A percentile compares a stretch with the other conserved stretches of the same genome.
These are phyloP conservation scores for Boechera stricta DNA, from an alignment of 345 rosid species.

Conservation along the genomic window DNA sequence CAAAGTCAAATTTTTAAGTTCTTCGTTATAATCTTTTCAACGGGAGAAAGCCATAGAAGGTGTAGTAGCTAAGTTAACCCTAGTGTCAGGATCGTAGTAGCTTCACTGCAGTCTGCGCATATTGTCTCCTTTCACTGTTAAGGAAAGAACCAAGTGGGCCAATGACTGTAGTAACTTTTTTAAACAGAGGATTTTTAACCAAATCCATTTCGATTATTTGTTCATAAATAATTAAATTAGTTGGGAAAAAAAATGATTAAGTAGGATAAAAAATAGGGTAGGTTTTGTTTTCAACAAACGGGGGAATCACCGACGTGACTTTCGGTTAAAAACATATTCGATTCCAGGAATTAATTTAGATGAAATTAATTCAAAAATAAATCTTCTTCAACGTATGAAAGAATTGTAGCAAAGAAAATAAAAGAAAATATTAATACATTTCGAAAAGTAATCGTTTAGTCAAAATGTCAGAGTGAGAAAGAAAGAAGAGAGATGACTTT, in stretches of 20 bases:
- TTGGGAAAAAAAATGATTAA: slow-evolving; percentile 4
- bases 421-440: not conserved
- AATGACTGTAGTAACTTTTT: slow-evolving; percentile 28
- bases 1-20: not conserved
- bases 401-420: not conserved
- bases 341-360: not conserved
- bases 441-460: not conserved
- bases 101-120: slow-evolving; percentile 25
- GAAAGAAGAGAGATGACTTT: not conserved
- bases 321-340: slow-evolving; percentile 27
- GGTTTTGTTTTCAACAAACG: slow-evolving; percentile 35
- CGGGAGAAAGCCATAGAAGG: slow-evolving; percentile 12
- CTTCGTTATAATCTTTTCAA: not conserved
- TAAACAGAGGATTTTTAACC: slow-evolving; percentile 4
- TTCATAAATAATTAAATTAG: slow-evolving; percentile 15
- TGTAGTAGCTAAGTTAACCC: slow-evolving; percentile 29
- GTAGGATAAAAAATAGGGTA: slow-evolving; percentile 15
- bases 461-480: slow-evolving; percentile 7
- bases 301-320: slow-evolving; percentile 34
- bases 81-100: slow-evolving; percentile 37
- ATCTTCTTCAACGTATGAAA: no score
- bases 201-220: slow-evolving; percentile 1
- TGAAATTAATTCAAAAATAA: not conserved
- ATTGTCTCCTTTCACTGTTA: slow-evolving; percentile 35
- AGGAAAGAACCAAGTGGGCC: slow-evolving; percentile 28